Evolutionary conservation across 2,329 filamentous ascomycete species (phyloP), one percentile per base, ranked within the genome.

Genomic region (Dryadomyces quercivorus): DNA sequence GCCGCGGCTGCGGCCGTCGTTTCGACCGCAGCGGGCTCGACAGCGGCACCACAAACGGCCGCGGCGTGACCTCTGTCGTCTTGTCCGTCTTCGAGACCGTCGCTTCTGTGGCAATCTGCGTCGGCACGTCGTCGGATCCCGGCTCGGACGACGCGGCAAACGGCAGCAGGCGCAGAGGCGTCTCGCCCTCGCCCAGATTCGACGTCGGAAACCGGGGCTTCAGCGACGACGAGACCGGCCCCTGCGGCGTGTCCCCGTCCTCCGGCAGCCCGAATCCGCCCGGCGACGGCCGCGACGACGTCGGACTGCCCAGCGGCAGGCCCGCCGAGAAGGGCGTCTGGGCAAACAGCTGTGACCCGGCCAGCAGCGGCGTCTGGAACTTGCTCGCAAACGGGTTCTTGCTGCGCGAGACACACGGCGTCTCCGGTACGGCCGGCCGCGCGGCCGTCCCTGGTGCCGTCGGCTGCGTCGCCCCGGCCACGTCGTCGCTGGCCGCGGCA

Each of bases 221-320:
- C 1, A 78, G 62, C 0, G 77, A 76, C 1, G 77, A 81, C 0
- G 68, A 72, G 2, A 65, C 59, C 45, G 69, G 62, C 2, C 38
- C 38, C 38, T 42, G 12, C 38, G 12, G 38, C 38, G 12, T n/a
- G 12, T 42, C n/a, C 13, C 10, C 42, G 5, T 18, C 42, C 5
- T 10, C 42, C 15, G 4, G 6, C 42, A 40, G 36, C 12, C 36
- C 4, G 2, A 13, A 8, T 40, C 36, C 36, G 36, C 36, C 67
- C 0, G 78, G 78, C 1, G 78, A 82, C 0, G 78, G 78, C 12
- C 78, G 70, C 1, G 78, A 81, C 1, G 77, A 81, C 0, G 78
- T 81, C 20, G 78, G 78, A 56, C 77, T 81, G 48, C 68, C 55
- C 13, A 53, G 69, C 60, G 74, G 78, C 16, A 72, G 61, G 1